Base-by-base conservation (phyloP, 1,284 basidiomycete species). In the Wallemia ichthyophaga region DNA sequence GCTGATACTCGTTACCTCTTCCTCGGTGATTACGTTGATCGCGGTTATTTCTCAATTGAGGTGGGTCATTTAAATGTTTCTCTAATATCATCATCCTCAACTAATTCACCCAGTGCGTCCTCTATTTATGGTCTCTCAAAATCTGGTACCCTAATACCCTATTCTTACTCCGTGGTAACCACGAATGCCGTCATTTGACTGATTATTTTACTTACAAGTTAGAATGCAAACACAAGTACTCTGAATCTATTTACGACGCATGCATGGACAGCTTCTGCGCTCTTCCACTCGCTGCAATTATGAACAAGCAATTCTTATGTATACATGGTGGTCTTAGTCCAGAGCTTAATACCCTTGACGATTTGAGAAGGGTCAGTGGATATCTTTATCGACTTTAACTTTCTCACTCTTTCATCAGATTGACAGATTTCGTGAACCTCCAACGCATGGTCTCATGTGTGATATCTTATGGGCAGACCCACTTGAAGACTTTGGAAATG, bases 171-270 rank as follows among this genome's bases (percentile, higher is more conserved):
- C 82, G 92, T 58, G 92, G 92, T 24, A 98, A 98, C 71, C 92
- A 98, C 72, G 92, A 98, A 75, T 98, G 92, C 67, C 80, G 83
- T 57, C 89, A 95, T 71, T 74, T 95, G 61, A 95, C 89, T 11
- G 88, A 92, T 71, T 94, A 92, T 71, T 94, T 95, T 69, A 94
- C 89, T 25, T 95, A 94, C 76, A 91, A 89, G 73, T 81, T 86
- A 60, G 89, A 91, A 72, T 89, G 84, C 74, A 87, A 88, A 71
- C 86, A 89, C 74, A 91, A 89, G 71, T 91, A 91, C 71, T 87
- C 84, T 1, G 86, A 89, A 65, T 77, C 79, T 25, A 77, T 91
- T 60, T 91, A 89, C 69, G 84, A 91, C 63, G 84, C 83, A 25
- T 85, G 83, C 74, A 88, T 87, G 82, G 83, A 89, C 59, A 85